Conservation (phyloP, 352 stramenopile species). For the Phytophthora megakarya region DNA sequence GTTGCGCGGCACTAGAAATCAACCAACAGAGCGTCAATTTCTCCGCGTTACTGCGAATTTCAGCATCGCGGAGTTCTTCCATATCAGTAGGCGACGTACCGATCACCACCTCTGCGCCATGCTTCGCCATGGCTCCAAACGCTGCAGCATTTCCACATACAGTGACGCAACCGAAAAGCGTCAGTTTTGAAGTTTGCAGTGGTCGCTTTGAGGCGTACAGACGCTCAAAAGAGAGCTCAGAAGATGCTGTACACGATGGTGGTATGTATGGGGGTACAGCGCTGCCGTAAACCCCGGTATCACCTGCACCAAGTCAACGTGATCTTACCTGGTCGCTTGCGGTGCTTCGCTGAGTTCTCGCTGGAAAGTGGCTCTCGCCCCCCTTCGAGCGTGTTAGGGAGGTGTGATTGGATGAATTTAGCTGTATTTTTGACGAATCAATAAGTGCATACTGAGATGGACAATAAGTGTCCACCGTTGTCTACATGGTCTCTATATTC, state of each 20-base stretch:
- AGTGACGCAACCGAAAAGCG: slow-evolving; percentile 16
- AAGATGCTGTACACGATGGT: slow-evolving; percentile 7
- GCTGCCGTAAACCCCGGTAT: not conserved
- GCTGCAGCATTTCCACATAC: slow-evolving; percentile 15
- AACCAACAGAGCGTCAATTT: not conserved
- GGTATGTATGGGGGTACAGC: not conserved
- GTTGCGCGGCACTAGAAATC: slow-evolving; percentile 84
- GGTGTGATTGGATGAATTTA: slow-evolving; percentile 39
- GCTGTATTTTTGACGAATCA: slow-evolving; percentile 32
- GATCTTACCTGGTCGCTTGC: slow-evolving; percentile 37
- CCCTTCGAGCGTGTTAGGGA: slow-evolving; percentile 1
- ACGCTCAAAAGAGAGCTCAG: slow-evolving; percentile 1
- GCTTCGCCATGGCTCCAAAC: slow-evolving; percentile 65
- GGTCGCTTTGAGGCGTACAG: not conserved
- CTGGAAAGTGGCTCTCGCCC: slow-evolving; percentile 33
- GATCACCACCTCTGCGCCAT: slow-evolving; percentile 82
- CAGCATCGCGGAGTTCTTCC: not conserved
- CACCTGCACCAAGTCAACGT: not conserved
- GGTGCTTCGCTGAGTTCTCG: slow-evolving; percentile 33
- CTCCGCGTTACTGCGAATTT: not conserved
- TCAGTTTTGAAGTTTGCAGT: slow-evolving; percentile 13
- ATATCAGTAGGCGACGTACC: slow-evolving; percentile 36
- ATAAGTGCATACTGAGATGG: not conserved
- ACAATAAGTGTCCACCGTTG: slow-evolving; percentile 11
- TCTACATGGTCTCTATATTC: slow-evolving; percentile 35